Conservation (phyloP, 192 early-diverging fungal genomes). For the Gamsiella multidivaricata region DNA sequence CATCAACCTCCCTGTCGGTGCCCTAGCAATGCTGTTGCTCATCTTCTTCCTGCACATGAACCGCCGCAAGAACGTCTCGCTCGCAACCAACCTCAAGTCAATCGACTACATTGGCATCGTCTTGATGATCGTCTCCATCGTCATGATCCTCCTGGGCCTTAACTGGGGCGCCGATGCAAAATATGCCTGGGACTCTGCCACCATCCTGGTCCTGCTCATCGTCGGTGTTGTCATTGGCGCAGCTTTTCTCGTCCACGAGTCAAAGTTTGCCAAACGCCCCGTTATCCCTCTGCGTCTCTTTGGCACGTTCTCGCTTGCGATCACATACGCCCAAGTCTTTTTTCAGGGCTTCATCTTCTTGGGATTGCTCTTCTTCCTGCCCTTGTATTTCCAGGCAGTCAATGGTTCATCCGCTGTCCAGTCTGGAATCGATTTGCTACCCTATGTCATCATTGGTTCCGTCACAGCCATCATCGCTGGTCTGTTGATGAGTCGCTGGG, state of each 20-base stretch:
- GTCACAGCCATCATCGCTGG: constrained; percentile 16
- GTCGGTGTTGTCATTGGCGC: constrained; percentile 63
- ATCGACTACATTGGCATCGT: constrained; percentile 37
- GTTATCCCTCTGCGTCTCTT: constrained; percentile 77
- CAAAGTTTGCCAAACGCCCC: constrained; percentile 76
- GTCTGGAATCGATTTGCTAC: constrained; percentile 79
- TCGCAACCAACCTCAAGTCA: constrained; percentile 46
- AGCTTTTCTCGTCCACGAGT: constrained; percentile 74
- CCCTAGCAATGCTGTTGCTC: constrained; percentile 23
- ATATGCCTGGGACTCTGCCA: constrained; percentile 74
- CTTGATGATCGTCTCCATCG: constrained; percentile 64
- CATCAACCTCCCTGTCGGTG: constrained; percentile 85
- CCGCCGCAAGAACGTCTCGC: constrained; percentile 43
- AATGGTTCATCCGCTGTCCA: constrained; percentile 74
- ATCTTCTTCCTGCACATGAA: constrained; percentile 51
- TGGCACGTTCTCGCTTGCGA: constrained; percentile 68
- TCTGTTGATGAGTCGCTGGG: constrained; percentile 45
- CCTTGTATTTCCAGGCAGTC: constrained; percentile 86
- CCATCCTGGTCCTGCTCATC: constrained; percentile 66
- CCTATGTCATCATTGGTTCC: constrained; percentile 66
- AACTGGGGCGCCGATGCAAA: constrained; percentile 74
- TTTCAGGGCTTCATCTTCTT: constrained; percentile 73
- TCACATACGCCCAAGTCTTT: constrained; percentile 69
- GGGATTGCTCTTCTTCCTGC: constrained; percentile 77
- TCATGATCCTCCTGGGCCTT: constrained; percentile 74